Percentiles rank a stretch among this genome's conserved stretches.
phyloP scores from a whole-genome alignment of 2,329 filamentous ascomycete genomes.

The Cladobotryum mycophilum region DNA sequence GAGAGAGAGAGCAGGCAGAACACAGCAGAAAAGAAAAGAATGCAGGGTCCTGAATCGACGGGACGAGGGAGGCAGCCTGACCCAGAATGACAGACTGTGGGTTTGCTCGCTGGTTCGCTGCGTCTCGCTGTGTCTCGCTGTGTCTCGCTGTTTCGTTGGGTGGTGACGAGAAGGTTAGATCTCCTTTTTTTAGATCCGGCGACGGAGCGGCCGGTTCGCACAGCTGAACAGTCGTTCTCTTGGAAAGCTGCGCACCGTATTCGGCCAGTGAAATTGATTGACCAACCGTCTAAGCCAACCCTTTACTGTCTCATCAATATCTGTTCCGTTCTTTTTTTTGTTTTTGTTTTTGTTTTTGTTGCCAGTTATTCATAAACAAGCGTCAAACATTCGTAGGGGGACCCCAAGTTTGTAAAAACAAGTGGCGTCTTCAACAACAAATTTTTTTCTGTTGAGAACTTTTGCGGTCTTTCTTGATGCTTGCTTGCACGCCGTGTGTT shows the following conservation, averaged over 20 bases:
- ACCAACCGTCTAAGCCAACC: conserved; percentile 8
- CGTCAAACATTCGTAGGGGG: no score
- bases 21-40: no score
- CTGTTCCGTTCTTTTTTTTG: not conserved
- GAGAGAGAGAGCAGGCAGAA: not conserved
- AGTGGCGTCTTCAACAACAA: no score
- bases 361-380: not conserved
- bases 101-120: no score
- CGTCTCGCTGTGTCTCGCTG: no score
- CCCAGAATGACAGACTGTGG: not conserved
- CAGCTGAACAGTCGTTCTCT: conserved; percentile 3
- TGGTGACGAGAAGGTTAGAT: conserved; percentile 2
- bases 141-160: not conserved
- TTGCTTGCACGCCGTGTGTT: conserved; percentile 3
- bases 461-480: not conserved
- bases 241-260: not conserved
- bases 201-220: conserved; percentile 7
- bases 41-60: not conserved
- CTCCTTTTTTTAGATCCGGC: not conserved
- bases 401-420: no score
- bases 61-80: conserved; percentile 8
- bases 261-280: not conserved
- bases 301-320: not conserved
- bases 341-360: not conserved
- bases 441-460: no score